These are phyloP conservation scores for Murraya paniculata DNA, from an alignment of 345 rosid species.

Conservation along the genomic window DNA sequence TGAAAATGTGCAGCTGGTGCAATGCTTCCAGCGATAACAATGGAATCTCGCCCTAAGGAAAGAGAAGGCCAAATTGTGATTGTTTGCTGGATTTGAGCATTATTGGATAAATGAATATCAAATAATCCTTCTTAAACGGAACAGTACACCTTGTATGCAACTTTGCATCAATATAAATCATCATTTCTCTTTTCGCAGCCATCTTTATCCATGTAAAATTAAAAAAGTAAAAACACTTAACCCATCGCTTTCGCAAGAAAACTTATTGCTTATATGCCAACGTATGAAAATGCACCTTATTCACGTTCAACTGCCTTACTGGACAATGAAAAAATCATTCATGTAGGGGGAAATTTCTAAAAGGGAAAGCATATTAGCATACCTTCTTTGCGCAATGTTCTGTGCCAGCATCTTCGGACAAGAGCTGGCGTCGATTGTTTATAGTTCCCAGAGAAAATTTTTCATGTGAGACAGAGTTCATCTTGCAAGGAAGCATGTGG, in stretches of 20 bases:
- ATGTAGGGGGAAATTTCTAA: neutral
- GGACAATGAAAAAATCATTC: too few species aligned
- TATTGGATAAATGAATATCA: neutral
- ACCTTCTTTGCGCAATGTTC: conserved; percentile 44
- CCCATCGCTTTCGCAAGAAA: neutral
- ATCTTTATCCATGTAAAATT: neutral
- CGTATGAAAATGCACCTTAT: neutral
- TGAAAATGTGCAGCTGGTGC: conserved; percentile 84
- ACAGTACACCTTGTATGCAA: neutral
- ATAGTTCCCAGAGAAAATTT: conserved; percentile 20
- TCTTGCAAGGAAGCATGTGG: conserved; percentile 77
- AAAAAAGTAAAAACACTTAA: neutral
- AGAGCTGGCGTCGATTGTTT: conserved; percentile 36
- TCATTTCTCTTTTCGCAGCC: neutral
- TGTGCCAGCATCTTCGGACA: conserved; percentile 28
- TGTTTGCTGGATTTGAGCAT: neutral
- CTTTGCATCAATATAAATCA: neutral
- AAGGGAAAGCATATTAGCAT: neutral
- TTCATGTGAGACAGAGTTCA: conserved; percentile 26
- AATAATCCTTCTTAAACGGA: neutral
- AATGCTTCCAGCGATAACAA: conserved; percentile 69
- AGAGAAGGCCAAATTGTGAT: neutral
- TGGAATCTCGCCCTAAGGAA: conserved; percentile 58
- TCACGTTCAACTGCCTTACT: too few species aligned
- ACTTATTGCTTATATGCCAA: neutral